Base-by-base conservation (phyloP, 2,329 filamentous ascomycete genomes). In the Didymella arachidicola region DNA sequence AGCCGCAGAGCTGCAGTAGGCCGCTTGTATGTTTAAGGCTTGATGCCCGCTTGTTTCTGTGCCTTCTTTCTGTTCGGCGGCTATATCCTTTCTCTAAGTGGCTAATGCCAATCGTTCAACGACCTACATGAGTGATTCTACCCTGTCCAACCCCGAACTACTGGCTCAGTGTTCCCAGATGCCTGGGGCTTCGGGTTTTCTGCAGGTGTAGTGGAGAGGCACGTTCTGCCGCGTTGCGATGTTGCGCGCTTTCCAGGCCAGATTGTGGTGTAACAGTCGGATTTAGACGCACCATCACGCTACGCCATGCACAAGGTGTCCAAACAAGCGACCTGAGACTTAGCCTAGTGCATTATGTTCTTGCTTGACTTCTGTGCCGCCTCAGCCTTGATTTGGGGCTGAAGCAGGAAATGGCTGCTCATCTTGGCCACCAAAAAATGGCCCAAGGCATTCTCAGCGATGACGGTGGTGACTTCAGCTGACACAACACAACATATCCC, bases 361-460 rank as follows among this genome's bases (percentile, higher is more conserved):
- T 29, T 7, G 11, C 26, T 22, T 12, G 25, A n/a, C 7, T 4
- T 18, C 30, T 30, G 50, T 54, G 45, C 45, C 34, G 41, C 45
- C 27, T 46, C 26, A 59, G 50, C 45, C 50, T 34, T 8, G 19
- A 12, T n/a, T 22, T 11, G 25, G 45, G 56, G 56, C 50, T 51
- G 56, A 41, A 26, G 46, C 46, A 26, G 53, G 47, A 32, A 30
- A 29, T 45, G 30, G 22, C 32, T 49, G 29, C 44, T 49, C 18
- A 41, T 49, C 53, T 11, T 42, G 52, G 57, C 32, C 43, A 25
- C 48, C 32, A 32, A 10, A 30, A 29, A 19, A 26, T 53, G 47
- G 36, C 53, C 58, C 58, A 57, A 60, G 57, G 57, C 57, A 48
- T 30, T 44, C 38, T 60, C 47, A 26, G 36, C 18, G 39, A 54